phyloP scores from a whole-genome alignment of 441 rosid genomes.

The Populus tomentosa region DNA sequence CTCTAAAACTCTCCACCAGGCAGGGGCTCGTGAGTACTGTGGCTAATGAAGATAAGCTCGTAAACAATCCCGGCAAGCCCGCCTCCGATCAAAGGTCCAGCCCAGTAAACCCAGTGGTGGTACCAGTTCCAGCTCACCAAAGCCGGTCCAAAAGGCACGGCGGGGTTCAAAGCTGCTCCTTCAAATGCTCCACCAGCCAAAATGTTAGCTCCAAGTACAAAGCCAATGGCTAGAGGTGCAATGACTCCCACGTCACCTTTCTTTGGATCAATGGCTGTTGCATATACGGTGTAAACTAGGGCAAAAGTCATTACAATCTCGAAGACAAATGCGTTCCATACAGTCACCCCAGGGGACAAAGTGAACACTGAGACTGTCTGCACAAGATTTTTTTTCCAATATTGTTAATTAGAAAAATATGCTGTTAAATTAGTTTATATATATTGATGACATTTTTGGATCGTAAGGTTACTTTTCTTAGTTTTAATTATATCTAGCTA shows the following conservation, averaged over 20 bases:
- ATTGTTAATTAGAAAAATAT: neutral
- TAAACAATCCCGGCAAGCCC: conserved; percentile 58
- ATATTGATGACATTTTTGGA: too few species aligned
- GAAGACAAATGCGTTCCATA: conserved; percentile 57
- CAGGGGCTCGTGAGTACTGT: conserved; percentile 39
- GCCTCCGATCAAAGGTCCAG: conserved; percentile 63
- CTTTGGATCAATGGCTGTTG: conserved; percentile 74
- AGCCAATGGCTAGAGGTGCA: conserved; percentile 70
- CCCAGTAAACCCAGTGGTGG: conserved; percentile 80
- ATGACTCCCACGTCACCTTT: conserved; percentile 50
- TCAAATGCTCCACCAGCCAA: conserved; percentile 70
- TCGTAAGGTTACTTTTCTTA: too few species aligned
- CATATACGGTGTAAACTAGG: conserved; percentile 70
- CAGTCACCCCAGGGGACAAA: conserved; percentile 53
- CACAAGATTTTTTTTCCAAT: neutral
- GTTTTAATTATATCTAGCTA: too few species aligned
- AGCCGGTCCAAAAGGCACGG: conserved; percentile 71
- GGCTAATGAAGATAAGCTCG: conserved; percentile 47
- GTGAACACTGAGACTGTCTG: conserved; percentile 55
- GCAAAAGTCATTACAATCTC: conserved; percentile 83
- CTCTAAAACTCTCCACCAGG: conserved; percentile 2
- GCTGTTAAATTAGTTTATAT: too few species aligned
- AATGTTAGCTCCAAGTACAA: conserved; percentile 71
- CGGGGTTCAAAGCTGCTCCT: conserved; percentile 83
- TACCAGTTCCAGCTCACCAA: conserved; percentile 67